Evolutionary conservation across 2,329 filamentous ascomycete species (phyloP).

Genomic region (Aspergillus floridensis): DNA sequence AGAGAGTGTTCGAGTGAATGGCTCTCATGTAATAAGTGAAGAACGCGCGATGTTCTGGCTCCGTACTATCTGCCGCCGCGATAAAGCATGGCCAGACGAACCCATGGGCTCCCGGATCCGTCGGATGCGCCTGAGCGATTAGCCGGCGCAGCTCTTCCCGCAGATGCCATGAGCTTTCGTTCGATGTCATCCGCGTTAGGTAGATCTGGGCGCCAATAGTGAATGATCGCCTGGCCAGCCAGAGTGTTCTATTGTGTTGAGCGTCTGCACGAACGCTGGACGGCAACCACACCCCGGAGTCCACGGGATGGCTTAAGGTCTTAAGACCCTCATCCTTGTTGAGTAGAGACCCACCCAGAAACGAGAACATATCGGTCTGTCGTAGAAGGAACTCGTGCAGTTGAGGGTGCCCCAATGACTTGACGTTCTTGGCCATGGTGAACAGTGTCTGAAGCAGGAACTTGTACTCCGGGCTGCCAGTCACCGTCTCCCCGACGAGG

Average conservation of each 20-base stretch:
- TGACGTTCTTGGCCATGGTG: slow-evolving; percentile 14
- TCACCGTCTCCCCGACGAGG: slow-evolving; percentile 26
- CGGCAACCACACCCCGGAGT: slow-evolving; percentile 1
- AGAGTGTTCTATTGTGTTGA: neutral
- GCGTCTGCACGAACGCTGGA: neutral
- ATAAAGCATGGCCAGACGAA: slow-evolving; percentile 46
- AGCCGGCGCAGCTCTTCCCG: slow-evolving; percentile 34
- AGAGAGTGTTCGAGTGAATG: slow-evolving; percentile 34
- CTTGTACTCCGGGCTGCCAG: slow-evolving; percentile 20
- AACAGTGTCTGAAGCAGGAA: slow-evolving; percentile 18
- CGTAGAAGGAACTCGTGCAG: slow-evolving; percentile 13
- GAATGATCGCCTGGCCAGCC: slow-evolving; percentile 13
- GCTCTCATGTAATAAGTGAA: slow-evolving; percentile 32
- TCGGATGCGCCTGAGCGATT: slow-evolving; percentile 26
- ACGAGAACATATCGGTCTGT: slow-evolving; percentile 20
- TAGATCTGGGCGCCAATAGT: slow-evolving; percentile 26
- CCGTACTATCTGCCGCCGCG: slow-evolving; percentile 39
- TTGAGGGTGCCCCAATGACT: neutral
- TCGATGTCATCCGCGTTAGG: slow-evolving; percentile 15
- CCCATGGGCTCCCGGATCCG: slow-evolving; percentile 36
- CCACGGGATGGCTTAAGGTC: neutral
- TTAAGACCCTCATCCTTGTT: neutral
- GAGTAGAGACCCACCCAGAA: neutral
- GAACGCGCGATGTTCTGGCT: slow-evolving; percentile 36
- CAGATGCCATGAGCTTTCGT: slow-evolving; percentile 15